Percentiles rank a stretch among this genome's conserved stretches.
These are phyloP conservation scores for Fimicolochytrium jonesii DNA, from an alignment of 192 early-diverging fungal species.

Conservation along the genomic window DNA sequence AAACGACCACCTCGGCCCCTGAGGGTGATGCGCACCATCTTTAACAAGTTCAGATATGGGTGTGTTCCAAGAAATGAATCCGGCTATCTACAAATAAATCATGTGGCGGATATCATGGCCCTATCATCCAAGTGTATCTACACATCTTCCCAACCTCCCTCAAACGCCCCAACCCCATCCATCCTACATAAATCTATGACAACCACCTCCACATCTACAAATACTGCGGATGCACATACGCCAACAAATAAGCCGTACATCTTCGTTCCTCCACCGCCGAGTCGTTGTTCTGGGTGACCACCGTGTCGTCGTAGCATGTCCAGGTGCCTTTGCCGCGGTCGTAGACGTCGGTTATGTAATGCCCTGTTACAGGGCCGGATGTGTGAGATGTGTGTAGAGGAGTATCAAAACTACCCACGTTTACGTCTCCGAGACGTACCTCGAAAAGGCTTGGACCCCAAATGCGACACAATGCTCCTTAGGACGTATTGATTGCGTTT, in stretches of 20 bases:
- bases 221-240: constrained; percentile 8
- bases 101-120: too few species aligned
- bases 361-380: background rate
- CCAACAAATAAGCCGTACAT: constrained; percentile 9
- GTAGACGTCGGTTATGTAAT: constrained; percentile 18
- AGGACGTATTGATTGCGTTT: too few species aligned
- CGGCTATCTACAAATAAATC: too few species aligned
- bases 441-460: background rate
- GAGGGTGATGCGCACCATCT: too few species aligned
- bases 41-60: too few species aligned
- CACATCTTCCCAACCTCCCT: too few species aligned
- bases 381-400: background rate
- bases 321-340: background rate
- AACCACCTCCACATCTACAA: too few species aligned
- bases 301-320: constrained; percentile 18
- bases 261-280: background rate
- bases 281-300: background rate
- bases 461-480: constrained; percentile 16
- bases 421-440: background rate
- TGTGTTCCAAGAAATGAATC: too few species aligned
- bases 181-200: too few species aligned
- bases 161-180: too few species aligned
- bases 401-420: background rate
- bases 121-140: too few species aligned
- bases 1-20: too few species aligned